A percentile compares a stretch with the other conserved stretches of the same genome.
Evolutionary conservation across 768 basidiomycete genomes (phyloP).

Genomic region (Leccinellum rugosiceps): DNA sequence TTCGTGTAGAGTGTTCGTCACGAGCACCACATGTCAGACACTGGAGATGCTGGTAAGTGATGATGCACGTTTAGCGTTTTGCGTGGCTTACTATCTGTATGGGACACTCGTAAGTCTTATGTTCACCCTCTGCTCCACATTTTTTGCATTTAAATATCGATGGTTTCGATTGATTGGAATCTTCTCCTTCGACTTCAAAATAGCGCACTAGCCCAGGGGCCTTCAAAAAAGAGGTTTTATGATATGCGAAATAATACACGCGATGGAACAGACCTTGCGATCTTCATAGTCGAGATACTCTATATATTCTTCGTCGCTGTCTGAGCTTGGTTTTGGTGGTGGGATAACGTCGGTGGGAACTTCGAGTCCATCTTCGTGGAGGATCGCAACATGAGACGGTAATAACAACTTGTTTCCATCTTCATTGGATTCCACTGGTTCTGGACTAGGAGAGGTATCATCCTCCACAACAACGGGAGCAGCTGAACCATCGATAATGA

Average conservation of each 20-base stretch:
- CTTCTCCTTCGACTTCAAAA: conserved; percentile 50
- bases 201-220: conserved; percentile 55
- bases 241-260: not conserved
- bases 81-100: conserved; percentile 58
- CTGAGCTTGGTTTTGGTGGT: conserved; percentile 39
- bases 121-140: conserved; percentile 72
- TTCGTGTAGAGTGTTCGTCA: conserved; percentile 73
- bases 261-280: conserved; percentile 43
- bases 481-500: conserved; percentile 51
- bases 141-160: conserved; percentile 65
- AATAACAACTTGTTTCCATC: conserved; percentile 42
- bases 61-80: not conserved
- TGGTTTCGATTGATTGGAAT: conserved; percentile 37
- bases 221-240: conserved; percentile 30
- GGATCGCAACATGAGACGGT: conserved; percentile 67
- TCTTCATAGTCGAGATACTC: conserved; percentile 77
- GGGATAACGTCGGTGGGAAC: conserved; percentile 46
- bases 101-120: conserved; percentile 66
- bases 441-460: conserved; percentile 6
- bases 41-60: conserved; percentile 34
- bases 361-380: conserved; percentile 26
- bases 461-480: conserved; percentile 31
- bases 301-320: conserved; percentile 66
- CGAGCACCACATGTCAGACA: conserved; percentile 79
- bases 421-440: conserved; percentile 18